Base-by-base conservation (phyloP, 2,329 filamentous ascomycete genomes). In the Aspergillus tubingensis region DNA sequence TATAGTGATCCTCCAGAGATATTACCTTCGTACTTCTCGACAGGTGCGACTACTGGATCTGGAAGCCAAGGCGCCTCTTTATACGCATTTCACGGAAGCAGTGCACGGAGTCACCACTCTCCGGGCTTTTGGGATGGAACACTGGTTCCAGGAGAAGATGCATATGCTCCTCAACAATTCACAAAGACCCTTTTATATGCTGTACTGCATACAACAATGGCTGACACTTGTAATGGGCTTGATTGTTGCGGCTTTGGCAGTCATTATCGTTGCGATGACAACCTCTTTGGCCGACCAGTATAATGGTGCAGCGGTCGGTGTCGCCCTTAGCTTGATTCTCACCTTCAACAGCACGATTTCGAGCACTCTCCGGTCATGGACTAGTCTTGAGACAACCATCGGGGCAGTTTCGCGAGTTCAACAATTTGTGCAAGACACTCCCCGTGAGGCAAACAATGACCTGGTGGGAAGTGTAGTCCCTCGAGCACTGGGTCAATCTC, bases 261-360 rank as follows among this genome's bases (percentile, higher is more conserved):
- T 78, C 0, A 59, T 77, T 3, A 68, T 84, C 0, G 72, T 83
- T 0, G 72, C 74, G 51, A 68, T 84, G 0, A 75, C 78, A 0
- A 79, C 79, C 0, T 70, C 70, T 3, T 67, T 72, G 58, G 39
- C 67, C 36, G 68, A 72, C 2, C 71, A 66, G 10, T 66, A 79
- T 8, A 76, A 74, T 43, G 72, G 76, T 2, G 80, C 77, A n/a
- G 74, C 74, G 47, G 73, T 82, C 6, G 82, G 81, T 54, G 72
- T 83, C 6, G 79, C 80, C 0, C 65, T 84, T 19, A 70, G 80
- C 21, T 77, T 80, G 59, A 74, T 82, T 17, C 72, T 83, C 11
- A 69, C 73, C 6, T 81, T 84, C 63, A 82, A 77, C 21, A 70
- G 76, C 48, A 74, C 73, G 50, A 68, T 83, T 39, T 78, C 77